Percentiles rank a stretch among this genome's conserved stretches.
These are phyloP conservation scores for Omphalotus guepiniiformis DNA, from an alignment of 768 basidiomycete genomes.

Conservation along the genomic window DNA sequence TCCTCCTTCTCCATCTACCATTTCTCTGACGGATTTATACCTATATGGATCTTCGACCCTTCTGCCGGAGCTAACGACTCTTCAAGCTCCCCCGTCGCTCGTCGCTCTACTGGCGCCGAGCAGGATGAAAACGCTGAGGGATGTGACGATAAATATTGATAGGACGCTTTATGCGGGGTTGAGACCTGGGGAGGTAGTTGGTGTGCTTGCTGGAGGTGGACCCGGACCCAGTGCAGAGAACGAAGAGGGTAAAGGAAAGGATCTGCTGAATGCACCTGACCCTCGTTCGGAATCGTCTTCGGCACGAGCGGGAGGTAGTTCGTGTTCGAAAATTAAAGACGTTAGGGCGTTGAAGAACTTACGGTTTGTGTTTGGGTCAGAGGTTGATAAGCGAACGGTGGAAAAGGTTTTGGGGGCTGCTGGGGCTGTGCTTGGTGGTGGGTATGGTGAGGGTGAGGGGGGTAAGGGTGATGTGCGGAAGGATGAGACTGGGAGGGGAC, in stretches of 20 bases:
- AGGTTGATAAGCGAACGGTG: constrained; percentile 40
- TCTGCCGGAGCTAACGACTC: constrained; percentile 33
- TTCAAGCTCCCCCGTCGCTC: constrained; percentile 32
- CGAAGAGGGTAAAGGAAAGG: neutral
- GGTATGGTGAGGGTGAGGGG: constrained; percentile 7
- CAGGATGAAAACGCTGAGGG: constrained; percentile 16
- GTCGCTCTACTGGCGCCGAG: constrained; percentile 13
- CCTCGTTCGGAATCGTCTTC: too few relatives aligned
- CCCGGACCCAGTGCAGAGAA: neutral
- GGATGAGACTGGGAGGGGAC: neutral
- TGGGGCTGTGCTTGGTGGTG: constrained; percentile 30
- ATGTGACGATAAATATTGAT: constrained; percentile 36
- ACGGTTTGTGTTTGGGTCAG: constrained; percentile 30
- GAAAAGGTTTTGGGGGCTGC: constrained; percentile 44
- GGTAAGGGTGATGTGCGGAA: too few relatives aligned
- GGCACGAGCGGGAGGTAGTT: too few relatives aligned
- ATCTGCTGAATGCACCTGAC: neutral
- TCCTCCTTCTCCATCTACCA: constrained; percentile 1
- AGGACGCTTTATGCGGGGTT: constrained; percentile 43
- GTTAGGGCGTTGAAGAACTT: constrained; percentile 21
- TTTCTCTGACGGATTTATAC: neutral
- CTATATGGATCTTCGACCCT: constrained; percentile 30
- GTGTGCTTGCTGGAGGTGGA: neutral
- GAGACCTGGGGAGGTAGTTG: constrained; percentile 38
- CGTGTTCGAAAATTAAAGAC: constrained; percentile 29